phyloP scores from a whole-genome alignment of 148 eudicot genomes.

The Arbutus unedo region DNA sequence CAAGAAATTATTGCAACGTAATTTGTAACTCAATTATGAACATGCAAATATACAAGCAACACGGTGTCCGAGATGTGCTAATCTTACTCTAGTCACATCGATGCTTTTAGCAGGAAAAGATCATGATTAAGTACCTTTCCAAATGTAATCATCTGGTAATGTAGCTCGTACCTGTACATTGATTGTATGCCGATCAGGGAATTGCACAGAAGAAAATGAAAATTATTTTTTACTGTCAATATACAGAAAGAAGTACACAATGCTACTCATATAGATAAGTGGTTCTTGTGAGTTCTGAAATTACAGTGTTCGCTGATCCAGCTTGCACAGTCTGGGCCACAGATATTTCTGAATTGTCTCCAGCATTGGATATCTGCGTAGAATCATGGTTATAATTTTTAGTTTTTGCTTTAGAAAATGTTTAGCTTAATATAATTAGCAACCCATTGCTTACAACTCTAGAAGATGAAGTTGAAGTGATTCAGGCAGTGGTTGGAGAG shows the following conservation, averaged over 20 bases:
- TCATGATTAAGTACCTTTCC: constrained; percentile 51
- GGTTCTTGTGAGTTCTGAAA: constrained; percentile 15
- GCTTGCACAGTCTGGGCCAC: constrained; percentile 70
- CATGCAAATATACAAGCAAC: neutral
- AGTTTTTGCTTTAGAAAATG: neutral
- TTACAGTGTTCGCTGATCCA: constrained; percentile 65
- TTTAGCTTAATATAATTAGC: neutral
- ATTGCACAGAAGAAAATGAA: constrained; percentile 5
- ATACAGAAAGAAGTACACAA: neutral
- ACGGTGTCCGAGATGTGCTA: neutral
- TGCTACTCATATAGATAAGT: neutral
- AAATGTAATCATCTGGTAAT: constrained; percentile 76
- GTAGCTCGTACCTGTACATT: constrained; percentile 56
- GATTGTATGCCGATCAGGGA: constrained; percentile 20
- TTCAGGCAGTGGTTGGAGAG: constrained; percentile 60
- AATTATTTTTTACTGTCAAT: neutral
- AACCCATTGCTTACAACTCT: constrained; percentile 38
- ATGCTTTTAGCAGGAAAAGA: neutral
- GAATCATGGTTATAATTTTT: constrained; percentile 1
- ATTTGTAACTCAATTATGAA: neutral
- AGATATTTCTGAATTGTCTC: constrained; percentile 65
- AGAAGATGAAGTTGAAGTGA: constrained; percentile 56
- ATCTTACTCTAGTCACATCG: neutral
- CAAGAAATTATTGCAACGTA: neutral
- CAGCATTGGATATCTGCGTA: constrained; percentile 54